Evolutionary conservation across 192 early-diverging fungal genomes (phyloP), one percentile per base, ranked within the genome.

Genomic region (Coemansia brasiliensis): DNA sequence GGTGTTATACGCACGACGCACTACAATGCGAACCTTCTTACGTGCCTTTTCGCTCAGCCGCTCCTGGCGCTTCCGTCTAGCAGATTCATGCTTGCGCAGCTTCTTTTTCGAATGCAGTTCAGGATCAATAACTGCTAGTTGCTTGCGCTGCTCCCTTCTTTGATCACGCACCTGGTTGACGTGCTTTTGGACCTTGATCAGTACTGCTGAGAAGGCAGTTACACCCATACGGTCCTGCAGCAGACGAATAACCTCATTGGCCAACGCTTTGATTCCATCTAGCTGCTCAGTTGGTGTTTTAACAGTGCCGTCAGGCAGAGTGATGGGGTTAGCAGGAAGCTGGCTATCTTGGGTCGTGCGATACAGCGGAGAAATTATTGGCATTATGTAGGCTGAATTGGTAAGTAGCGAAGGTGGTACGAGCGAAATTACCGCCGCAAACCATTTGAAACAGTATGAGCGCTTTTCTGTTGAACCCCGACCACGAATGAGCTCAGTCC

Each of bases 401-500:
- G 59, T 52, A 22, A 90, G 65, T 15, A 87, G 72, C 1, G 74
- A 52, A 10, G 83, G 38, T 2, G 83, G 80, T 10, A 96, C 74
- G n/a, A 84, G 74, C 13, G 83, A 83, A 24, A 83, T 72, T 66
- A 95, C 86, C 9, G 94, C 94, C 25, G 93, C 95, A 80, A 93
- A 94, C 85, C 87, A 93, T 61, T 93, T 86, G 81, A 94, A 98
- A n/a, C 92, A 83, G 46, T 81, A 88, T 21, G 81, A 83, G 43
- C 92, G 82, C 86, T 94, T 70, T 48, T 62, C 44, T 0, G 54
- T 59, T 1, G 54, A 20, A 8, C 60, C 55, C 7, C 64, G 69
- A 3, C 67, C 62, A 42, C 76, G 76, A 24, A 76, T 68, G 3
- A 80, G 45, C 68, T 80, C 78, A 0, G 72, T 74, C 13, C 72